Conservation (phyloP, 176 grass and related monocot species). For the Rhynchospora breviuscula region DNA sequence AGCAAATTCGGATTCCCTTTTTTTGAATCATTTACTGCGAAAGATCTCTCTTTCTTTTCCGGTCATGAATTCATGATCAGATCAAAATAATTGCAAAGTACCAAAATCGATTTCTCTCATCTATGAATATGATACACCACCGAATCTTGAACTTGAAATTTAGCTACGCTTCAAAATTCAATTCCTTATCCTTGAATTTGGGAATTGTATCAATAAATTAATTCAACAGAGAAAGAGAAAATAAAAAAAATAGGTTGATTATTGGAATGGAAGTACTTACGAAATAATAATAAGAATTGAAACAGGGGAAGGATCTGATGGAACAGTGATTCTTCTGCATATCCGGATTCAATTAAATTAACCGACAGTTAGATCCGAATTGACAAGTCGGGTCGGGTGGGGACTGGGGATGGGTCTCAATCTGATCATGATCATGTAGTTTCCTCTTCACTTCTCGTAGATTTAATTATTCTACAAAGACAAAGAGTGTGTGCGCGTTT, state of each 20-base stretch:
- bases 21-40: constrained; percentile 12
- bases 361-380: constrained; percentile 4
- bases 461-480: too few species aligned
- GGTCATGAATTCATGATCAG: neutral
- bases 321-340: neutral
- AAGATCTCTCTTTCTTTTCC: constrained; percentile 11
- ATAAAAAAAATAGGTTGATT: neutral
- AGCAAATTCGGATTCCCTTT: too few species aligned
- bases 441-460: too few species aligned
- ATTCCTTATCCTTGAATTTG: neutral
- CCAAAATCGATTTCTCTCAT: neutral
- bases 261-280: constrained; percentile 8
- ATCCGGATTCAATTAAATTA: neutral
- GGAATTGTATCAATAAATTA: neutral
- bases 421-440: too few species aligned
- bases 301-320: neutral
- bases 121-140: neutral
- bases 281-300: neutral
- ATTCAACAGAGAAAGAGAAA: neutral
- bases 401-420: neutral
- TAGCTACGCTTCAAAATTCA: neutral
- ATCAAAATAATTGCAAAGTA: neutral
- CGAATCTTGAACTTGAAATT: constrained; percentile 4
- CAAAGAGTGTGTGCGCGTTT: constrained; percentile 1
- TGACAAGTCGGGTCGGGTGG: neutral